Conservation (phyloP, 148 eudicot species). For the Suaeda aralocaspica region DNA sequence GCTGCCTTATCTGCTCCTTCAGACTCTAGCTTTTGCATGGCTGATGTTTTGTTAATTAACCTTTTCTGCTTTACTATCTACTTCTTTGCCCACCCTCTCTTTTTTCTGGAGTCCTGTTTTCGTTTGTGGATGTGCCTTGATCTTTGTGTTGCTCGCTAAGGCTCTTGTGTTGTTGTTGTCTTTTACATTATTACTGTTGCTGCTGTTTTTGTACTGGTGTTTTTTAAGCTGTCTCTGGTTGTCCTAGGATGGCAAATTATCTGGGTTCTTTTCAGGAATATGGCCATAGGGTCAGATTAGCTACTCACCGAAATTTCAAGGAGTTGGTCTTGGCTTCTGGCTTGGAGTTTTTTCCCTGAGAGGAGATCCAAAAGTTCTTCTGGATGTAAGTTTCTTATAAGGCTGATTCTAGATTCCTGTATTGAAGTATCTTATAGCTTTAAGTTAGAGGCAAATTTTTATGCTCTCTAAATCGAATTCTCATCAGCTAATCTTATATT, state of each 20-base stretch:
- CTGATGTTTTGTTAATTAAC: no score
- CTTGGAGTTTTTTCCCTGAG: conserved; percentile 80
- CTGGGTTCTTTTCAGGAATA: conserved; percentile 51
- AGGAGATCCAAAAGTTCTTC: conserved; percentile 87
- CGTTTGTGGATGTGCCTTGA: background rate
- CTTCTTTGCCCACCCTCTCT: background rate
- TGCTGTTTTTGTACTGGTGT: background rate
- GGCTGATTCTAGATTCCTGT: conserved; percentile 8
- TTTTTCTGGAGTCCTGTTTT: background rate
- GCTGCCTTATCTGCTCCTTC: no score
- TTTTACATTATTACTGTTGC: background rate
- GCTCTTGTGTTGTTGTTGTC: no score
- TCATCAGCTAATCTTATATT: no score
- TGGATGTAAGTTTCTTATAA: conserved; percentile 42
- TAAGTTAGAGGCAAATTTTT: no score
- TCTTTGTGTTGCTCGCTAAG: no score
- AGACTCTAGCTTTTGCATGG: no score
- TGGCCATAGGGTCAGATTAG: conserved; percentile 86
- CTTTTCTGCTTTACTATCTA: background rate
- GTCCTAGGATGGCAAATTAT: background rate
- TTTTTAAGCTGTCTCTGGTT: background rate
- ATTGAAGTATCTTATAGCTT: background rate
- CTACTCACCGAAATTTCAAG: conserved; percentile 75
- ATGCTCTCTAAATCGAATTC: no score
- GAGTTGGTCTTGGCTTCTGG: conserved; percentile 76